Conservation (phyloP, 306 rosid species). For the Acacia melanoxylon region DNA sequence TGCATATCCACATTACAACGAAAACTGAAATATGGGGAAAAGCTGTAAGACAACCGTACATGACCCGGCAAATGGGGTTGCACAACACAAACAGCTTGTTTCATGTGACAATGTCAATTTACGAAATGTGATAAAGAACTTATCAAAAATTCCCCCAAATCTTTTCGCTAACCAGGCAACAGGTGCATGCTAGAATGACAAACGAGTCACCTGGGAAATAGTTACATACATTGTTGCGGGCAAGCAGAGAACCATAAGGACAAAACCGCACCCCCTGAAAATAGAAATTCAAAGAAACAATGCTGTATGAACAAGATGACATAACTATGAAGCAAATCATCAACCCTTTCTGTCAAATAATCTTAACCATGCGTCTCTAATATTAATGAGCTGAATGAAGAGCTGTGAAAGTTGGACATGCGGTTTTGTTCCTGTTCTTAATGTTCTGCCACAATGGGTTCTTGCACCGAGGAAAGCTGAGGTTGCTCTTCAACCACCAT, state of each 20-base stretch:
- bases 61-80: slow-evolving; percentile 24
- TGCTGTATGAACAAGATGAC: slow-evolving; percentile 66
- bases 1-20: neutral
- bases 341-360: slow-evolving; percentile 58
- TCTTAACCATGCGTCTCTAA: slow-evolving; percentile 51
- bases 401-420: slow-evolving; percentile 34
- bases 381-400: slow-evolving; percentile 46
- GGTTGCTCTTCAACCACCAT: slow-evolving; percentile 51
- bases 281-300: slow-evolving; percentile 52
- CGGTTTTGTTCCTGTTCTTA: slow-evolving; percentile 38
- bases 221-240: slow-evolving; percentile 73
- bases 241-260: slow-evolving; percentile 45
- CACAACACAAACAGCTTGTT: slow-evolving; percentile 55
- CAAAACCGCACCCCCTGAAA: slow-evolving; percentile 63
- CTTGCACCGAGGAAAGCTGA: slow-evolving; percentile 42
- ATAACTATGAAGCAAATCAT: slow-evolving; percentile 57
- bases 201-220: slow-evolving; percentile 49
- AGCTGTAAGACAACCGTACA: slow-evolving; percentile 20
- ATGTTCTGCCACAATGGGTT: slow-evolving; percentile 46
- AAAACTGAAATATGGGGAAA: slow-evolving; percentile 15
- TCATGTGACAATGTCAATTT: slow-evolving; percentile 44
- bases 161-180: slow-evolving; percentile 46
- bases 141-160: slow-evolving; percentile 57
- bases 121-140: slow-evolving; percentile 45
- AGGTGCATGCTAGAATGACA: slow-evolving; percentile 49